Conservation (phyloP, 148 eudicot species). For the Oxyria digyna region DNA sequence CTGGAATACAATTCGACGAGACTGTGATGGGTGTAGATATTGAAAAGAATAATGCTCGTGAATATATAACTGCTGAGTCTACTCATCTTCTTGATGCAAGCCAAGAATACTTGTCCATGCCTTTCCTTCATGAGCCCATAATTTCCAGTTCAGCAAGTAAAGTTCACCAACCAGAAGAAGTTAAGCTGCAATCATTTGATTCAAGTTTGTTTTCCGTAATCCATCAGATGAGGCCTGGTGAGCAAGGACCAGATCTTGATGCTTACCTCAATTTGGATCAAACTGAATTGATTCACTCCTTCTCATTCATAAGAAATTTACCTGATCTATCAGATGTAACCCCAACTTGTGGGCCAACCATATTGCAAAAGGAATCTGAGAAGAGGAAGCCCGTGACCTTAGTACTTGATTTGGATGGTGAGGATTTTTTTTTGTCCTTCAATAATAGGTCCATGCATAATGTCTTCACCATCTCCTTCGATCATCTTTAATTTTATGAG, state of each 20-base stretch:
- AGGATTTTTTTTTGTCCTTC: constrained; percentile 9
- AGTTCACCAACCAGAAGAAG: constrained; percentile 25
- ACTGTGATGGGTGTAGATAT: constrained; percentile 30
- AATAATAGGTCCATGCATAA: neutral
- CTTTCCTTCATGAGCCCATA: constrained; percentile 48
- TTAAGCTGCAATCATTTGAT: constrained; percentile 24
- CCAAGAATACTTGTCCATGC: constrained; percentile 45
- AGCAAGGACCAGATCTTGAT: constrained; percentile 43
- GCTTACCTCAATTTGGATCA: constrained; percentile 43
- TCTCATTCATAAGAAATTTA: constrained; percentile 56
- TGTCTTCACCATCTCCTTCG: neutral
- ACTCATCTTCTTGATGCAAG: constrained; percentile 39
- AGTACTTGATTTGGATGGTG: constrained; percentile 96
- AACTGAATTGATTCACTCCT: constrained; percentile 63
- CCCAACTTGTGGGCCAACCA: constrained; percentile 24
- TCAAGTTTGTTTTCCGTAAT: constrained; percentile 72
- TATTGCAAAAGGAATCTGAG: constrained; percentile 30
- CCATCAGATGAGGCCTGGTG: constrained; percentile 55
- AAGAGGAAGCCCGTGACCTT: constrained; percentile 54
- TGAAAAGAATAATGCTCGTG: constrained; percentile 31
- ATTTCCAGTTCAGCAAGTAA: constrained; percentile 28
- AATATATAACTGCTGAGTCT: constrained; percentile 49
- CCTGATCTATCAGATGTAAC: constrained; percentile 56
- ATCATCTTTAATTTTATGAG: neutral
- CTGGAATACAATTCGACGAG: constrained; percentile 44